A percentile compares a stretch with the other conserved stretches of the same genome.
phyloP scores from a whole-genome alignment of 305 asterid genomes.

The Fraxinus sp. region DNA sequence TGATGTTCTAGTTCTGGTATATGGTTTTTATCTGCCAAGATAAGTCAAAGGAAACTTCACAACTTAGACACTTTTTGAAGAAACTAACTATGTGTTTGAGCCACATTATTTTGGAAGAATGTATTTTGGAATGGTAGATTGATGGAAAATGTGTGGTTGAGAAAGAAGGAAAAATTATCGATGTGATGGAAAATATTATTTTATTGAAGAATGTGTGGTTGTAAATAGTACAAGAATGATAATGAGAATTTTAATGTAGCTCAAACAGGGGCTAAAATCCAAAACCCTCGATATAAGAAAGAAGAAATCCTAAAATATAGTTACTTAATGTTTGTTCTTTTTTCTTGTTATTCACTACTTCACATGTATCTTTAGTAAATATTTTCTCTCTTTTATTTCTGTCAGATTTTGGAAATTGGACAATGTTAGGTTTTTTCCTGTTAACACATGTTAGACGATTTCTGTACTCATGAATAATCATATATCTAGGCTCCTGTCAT shows the following conservation, averaged over 20 bases:
- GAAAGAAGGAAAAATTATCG: too few relatives aligned
- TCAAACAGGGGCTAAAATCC: background rate
- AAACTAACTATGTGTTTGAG: background rate
- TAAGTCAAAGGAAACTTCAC: slow-evolving; percentile 13
- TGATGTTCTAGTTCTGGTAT: background rate
- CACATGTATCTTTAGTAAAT: background rate
- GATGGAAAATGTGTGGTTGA: too few relatives aligned
- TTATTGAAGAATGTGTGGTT: too few relatives aligned
- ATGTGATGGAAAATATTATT: too few relatives aligned
- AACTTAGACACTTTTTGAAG: background rate
- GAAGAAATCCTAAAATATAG: background rate
- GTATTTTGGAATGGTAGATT: too few relatives aligned
- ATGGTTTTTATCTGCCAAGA: slow-evolving; percentile 12
- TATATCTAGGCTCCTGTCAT: slow-evolving; percentile 90
- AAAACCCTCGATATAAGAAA: background rate
- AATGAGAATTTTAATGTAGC: too few relatives aligned
- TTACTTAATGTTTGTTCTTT: background rate
- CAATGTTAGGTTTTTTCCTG: background rate
- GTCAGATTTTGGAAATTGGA: background rate
- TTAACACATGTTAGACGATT: slow-evolving; percentile 25
- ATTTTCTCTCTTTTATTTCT: background rate
- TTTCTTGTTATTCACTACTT: background rate
- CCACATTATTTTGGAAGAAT: too few relatives aligned
- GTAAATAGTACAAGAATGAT: too few relatives aligned
- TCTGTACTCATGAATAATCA: slow-evolving; percentile 30